Conservation (phyloP, 345 rosid genomes). For the Lepidium africanum region DNA sequence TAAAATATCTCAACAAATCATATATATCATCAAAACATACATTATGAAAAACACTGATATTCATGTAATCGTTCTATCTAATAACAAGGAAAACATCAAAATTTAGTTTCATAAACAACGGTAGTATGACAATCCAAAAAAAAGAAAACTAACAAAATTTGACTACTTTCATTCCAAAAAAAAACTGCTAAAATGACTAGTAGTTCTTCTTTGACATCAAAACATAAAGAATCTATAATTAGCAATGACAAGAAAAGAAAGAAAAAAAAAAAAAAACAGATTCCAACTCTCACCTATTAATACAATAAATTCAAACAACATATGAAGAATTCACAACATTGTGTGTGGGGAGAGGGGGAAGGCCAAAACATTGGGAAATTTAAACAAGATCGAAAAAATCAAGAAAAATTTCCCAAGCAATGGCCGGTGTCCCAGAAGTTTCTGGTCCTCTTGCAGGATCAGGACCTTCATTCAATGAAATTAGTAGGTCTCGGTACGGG, state of each 20-base stretch:
- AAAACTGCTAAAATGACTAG: background rate
- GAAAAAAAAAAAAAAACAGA: background rate
- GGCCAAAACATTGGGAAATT: background rate
- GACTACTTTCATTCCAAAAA: background rate
- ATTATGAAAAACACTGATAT: background rate
- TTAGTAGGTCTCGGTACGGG: background rate
- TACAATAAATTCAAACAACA: conserved; percentile 2
- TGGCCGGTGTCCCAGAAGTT: background rate
- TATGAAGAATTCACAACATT: background rate
- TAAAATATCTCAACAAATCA: background rate
- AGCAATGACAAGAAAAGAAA: conserved; percentile 10
- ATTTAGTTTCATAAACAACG: background rate
- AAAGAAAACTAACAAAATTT: background rate
- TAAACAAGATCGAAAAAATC: too few relatives aligned
- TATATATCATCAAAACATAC: background rate
- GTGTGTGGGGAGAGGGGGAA: background rate
- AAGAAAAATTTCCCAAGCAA: background rate
- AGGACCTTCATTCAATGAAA: too few relatives aligned
- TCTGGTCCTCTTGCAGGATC: too few relatives aligned
- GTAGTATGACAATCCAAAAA: background rate
- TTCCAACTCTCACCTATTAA: conserved; percentile 9
- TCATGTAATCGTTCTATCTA: background rate
- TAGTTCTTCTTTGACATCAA: background rate
- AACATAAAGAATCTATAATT: background rate
- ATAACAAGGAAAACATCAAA: background rate